Percentiles rank a stretch among this genome's conserved stretches.
Conservation (phyloP, 345 rosid genomes). For the Turnera subulata region DNA sequence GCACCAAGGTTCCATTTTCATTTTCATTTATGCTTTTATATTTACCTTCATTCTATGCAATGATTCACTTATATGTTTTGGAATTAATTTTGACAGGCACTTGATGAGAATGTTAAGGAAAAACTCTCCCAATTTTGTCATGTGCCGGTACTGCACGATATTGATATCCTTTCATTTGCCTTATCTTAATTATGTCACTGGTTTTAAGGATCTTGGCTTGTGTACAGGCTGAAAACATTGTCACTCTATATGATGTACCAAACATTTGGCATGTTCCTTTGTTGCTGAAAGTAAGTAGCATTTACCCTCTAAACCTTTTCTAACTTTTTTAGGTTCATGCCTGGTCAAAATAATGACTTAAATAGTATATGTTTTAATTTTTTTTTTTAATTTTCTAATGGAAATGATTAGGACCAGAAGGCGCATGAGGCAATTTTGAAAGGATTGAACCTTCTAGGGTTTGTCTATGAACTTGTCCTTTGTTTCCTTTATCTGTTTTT, state of each 20-base stretch:
- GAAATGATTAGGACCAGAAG: slow-evolving; percentile 72
- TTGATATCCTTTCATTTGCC: not conserved
- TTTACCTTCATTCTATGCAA: not conserved
- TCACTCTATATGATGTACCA: slow-evolving; percentile 84
- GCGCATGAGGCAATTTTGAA: slow-evolving; percentile 86
- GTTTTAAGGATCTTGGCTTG: slow-evolving; percentile 13
- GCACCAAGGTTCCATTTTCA: slow-evolving; percentile 61
- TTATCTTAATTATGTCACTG: not conserved
- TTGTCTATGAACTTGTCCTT: slow-evolving; percentile 8
- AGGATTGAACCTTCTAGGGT: slow-evolving; percentile 73
- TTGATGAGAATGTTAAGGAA: slow-evolving; percentile 72
- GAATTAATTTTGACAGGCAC: slow-evolving; percentile 51
- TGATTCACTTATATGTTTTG: not conserved
- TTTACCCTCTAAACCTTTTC: too few species aligned
- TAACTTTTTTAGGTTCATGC: not conserved
- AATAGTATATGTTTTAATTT: slow-evolving; percentile 5
- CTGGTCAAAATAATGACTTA: not conserved
- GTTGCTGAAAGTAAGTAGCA: slow-evolving; percentile 67
- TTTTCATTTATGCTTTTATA: slow-evolving; percentile 8
- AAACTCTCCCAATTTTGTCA: slow-evolving; percentile 94
- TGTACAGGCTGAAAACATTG: slow-evolving; percentile 60
- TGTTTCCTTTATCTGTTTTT: slow-evolving; percentile 3
- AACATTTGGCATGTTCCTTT: slow-evolving; percentile 98
- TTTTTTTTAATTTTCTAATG: slow-evolving; percentile 1
- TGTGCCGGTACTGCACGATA: slow-evolving; percentile 53